Conservation (phyloP, 208 protist species). For the Balamuthia mandrillaris region DNA sequence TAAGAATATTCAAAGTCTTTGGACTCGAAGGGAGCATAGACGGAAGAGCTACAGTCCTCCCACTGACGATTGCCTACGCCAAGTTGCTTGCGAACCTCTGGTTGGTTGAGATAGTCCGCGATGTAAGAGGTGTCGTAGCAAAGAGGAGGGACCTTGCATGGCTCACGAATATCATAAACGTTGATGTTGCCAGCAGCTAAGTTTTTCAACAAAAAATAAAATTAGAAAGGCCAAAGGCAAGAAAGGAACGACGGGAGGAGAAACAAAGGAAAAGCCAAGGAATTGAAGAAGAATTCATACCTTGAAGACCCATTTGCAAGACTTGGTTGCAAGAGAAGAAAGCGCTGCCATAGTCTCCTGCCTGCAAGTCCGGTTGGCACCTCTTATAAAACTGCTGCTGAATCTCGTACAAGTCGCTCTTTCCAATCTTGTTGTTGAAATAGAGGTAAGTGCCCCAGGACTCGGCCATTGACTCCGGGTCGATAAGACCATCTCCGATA, state of each 20-base stretch:
- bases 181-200: constrained; percentile 9
- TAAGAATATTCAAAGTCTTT: constrained; percentile 37
- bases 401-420: constrained; percentile 2
- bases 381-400: constrained; percentile 7
- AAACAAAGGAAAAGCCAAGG: not conserved
- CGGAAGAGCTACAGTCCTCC: constrained; percentile 5
- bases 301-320: not conserved
- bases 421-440: not conserved
- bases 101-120: constrained; percentile 15
- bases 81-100: not conserved
- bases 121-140: constrained; percentile 22
- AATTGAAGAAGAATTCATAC: not conserved
- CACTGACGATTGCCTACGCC: constrained; percentile 28
- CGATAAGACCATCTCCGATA: constrained; percentile 27
- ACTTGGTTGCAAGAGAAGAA: constrained; percentile 33
- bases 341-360: not conserved
- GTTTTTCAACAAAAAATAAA: not conserved
- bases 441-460: constrained; percentile 28
- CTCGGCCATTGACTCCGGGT: constrained; percentile 23
- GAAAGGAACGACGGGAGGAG: not conserved
- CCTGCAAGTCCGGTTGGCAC: constrained; percentile 1
- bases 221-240: not conserved
- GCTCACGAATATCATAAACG: constrained; percentile 13
- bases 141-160: not conserved
- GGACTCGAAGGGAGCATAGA: constrained; percentile 34